phyloP scores from a whole-genome alignment of 768 basidiomycete species.

The Hydnomerulius pinastri region DNA sequence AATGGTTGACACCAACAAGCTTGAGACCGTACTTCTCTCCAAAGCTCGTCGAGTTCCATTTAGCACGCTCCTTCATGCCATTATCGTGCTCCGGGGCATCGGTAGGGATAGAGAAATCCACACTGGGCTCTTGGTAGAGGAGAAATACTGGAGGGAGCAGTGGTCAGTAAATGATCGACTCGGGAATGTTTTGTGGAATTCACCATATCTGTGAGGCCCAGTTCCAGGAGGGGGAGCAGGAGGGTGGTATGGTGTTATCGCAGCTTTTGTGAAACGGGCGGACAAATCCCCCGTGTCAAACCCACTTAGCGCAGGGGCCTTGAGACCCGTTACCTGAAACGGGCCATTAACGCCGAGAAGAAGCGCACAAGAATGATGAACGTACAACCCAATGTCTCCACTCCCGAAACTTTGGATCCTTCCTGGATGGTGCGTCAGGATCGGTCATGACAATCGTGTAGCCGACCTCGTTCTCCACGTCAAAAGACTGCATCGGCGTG shows the following conservation, averaged over 20 bases:
- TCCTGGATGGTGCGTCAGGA: conserved; percentile 57
- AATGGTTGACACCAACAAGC: conserved; percentile 61
- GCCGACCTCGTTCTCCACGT: conserved; percentile 32
- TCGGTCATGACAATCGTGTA: conserved; percentile 62
- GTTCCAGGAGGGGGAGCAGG: conserved; percentile 57
- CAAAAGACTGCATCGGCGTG: conserved; percentile 41
- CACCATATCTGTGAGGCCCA: conserved; percentile 61
- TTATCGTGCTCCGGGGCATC: conserved; percentile 48
- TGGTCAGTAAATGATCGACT: neutral
- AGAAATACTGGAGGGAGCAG: conserved; percentile 46
- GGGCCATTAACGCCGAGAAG: neutral
- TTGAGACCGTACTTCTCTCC: conserved; percentile 51
- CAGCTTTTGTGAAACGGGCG: conserved; percentile 44
- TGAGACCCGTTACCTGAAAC: conserved; percentile 40
- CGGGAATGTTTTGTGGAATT: conserved; percentile 5
- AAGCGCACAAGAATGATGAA: neutral
- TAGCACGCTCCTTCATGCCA: conserved; percentile 46
- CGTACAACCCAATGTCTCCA: conserved; percentile 62
- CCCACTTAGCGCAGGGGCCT: conserved; percentile 32
- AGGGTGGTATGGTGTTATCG: conserved; percentile 56
- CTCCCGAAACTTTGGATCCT: conserved; percentile 48
- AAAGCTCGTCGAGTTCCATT: conserved; percentile 58
- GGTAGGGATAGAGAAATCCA: conserved; percentile 40
- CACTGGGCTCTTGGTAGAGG: conserved; percentile 58
- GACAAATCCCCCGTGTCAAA: conserved; percentile 34